Base-by-base conservation (phyloP, 108 stramenopile species). In the Stephanodiscus triporus region DNA sequence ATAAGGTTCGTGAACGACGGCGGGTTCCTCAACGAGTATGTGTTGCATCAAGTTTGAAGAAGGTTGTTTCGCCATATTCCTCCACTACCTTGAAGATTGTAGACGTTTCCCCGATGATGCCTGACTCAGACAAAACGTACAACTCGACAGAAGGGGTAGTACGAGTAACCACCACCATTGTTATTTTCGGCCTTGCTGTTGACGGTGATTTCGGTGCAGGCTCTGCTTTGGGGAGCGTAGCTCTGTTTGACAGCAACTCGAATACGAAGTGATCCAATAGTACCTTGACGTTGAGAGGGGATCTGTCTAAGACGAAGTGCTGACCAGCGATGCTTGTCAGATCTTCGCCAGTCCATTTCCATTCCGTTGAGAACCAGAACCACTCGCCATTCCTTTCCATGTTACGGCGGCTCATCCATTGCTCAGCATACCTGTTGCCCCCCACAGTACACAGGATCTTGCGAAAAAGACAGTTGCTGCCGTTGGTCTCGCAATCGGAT, bases 121-220 rank as follows among this genome's bases (percentile, higher is more conserved):
- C n/a, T n/a, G n/a, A n/a, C n/a, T n/a, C n/a, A n/a, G n/a, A n/a
- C n/a, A n/a, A n/a, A n/a, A n/a, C n/a, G n/a, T n/a, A n/a, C n/a
- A n/a, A n/a, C n/a, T n/a, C n/a, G n/a, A n/a, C n/a, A 47, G 45
- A 87, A 64, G 13, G 85, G 87, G 67, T 73, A 84, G 6, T 72
- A 72, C 7, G 73, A 47, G n/a, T 49, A 67, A n/a, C 75, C 75
- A 38, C 69, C 55, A 2, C 69, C 70, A 20, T 85, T 84, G 2
- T 73, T 81, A 56, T 85, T 56, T 43, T 83, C 82, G 6, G 81
- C 86, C 66, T 87, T 53, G 20, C 88, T 85, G 67, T 89, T 89
- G 6, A 65, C 51, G 9, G 80, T 67, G 16, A 89, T 74, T 51
- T 87, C 73, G 27, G 16, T 9, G 48, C 88, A 89, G 13, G 82